Base-by-base conservation (phyloP, 106 monocot genomes). In the Dactylorhiza incarnata region DNA sequence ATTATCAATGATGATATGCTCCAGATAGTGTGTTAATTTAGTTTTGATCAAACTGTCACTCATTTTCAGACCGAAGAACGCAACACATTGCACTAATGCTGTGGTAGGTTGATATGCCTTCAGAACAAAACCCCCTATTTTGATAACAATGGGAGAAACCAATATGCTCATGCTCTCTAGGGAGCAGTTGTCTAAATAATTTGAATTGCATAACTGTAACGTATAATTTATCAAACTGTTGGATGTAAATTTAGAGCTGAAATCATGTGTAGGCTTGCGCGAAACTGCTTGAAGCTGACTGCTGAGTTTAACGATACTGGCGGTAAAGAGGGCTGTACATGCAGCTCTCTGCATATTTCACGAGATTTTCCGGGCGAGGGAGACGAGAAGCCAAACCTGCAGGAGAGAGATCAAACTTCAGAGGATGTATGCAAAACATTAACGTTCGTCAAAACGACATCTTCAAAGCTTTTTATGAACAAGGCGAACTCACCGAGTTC, bases 311-410 rank as follows among this genome's bases (percentile, higher is more conserved):
- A 45, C 89, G 67, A 78, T 89, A 92, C 73, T 55, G 83, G 72
- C 89, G 87, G 81, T 95, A 95, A 11, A 48, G n/a, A 6, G 95
- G 95, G 19, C 82, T 88, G 88, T 90, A 95, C 95, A 95, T 95
- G 90, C 92, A 92, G 80, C 95, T 89, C 83, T 95, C 95, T 50
- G 95, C 95, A 70, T 86, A 86, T 45, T 88, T 83, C 75, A 92
- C 85, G 83, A 95, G 78, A 65, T 95, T 79, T 61, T 83, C 66
- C 0, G 92, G 92, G 12, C 86, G 85, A 49, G 95, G 95, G 44
- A 89, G 83, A 23, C 73, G 84, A 19, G 74, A 81, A 68, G 92
- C 95, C 88, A 95, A 77, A 22, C 95, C 95, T 95, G 74, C 54
- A 76, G 47, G 17, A 49, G n/a, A 67, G 24, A 73, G 29, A 49